Base-by-base conservation (phyloP, 2,329 filamentous ascomycete genomes). In the Aschersonia sp. region DNA sequence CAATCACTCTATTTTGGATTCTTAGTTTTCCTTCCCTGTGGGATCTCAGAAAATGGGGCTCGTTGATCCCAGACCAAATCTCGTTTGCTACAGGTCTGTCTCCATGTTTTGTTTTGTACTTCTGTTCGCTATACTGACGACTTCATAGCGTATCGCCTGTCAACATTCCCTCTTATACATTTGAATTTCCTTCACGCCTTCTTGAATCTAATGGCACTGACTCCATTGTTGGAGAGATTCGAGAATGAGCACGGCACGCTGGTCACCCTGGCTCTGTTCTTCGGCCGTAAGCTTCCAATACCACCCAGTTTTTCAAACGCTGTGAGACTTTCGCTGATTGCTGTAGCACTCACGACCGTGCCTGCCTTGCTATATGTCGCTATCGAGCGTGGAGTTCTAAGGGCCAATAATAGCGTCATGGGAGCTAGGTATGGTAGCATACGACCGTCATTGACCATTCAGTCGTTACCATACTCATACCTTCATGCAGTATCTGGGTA, bases 161-260 rank as follows among this genome's bases (percentile, higher is more conserved):
- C 95, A 61, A 94, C 91, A 0, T 98, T 88, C 60, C 88, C 89
- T 1, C 71, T 98, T 49, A 80, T 96, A 51, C 92, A 98, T 62
- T 65, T 80, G 43, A 84, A 84, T 57, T 75, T 94, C 61, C 71
- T 95, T 56, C 92, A 97, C 65, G 75, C 83, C 51, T 59, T 89
- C 47, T 69, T 94, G 60, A 95, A 97, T 65, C 63, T 88, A 30
- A 47, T 94, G 53, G 85, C 88, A 29, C 64, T 97, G 52, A 82
- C 83, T 40, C 92, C 92, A n/a, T 71, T 98, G 46, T 69, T 98
- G 63, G 91, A 96, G 66, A 79, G 89, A 51, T 98, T 97, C 65
- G 92, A 98, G 69, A 77, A 79, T 52, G 91, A 96, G 63, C 82
- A 94, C 64, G 92, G 92, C 47, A 97, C 91, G 5, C 71, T 97